Evolutionary conservation across 441 rosid species (phyloP), one percentile per base, ranked within the genome.

Genomic region (Gossypium schwendimanii): DNA sequence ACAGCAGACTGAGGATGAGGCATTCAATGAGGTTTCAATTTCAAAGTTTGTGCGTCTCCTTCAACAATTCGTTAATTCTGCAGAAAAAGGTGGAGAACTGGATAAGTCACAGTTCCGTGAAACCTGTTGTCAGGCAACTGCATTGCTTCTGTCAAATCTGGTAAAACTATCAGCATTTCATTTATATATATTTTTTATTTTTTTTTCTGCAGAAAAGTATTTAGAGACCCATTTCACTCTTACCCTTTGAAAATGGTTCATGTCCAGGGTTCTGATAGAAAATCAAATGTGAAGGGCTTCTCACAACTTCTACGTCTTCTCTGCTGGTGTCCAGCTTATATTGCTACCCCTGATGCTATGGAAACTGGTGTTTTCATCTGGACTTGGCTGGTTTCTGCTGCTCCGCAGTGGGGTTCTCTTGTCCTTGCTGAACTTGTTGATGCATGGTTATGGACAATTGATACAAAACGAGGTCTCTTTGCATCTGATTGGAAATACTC

Each of bases 361-460:
- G 99, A 93, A 80, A 91, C 97, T 65, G 98, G 99, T 65, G 90
- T 93, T 79, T 93, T 93, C 77, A 85, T 91, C 70, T 96, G 99
- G 98, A 90, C 98, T 62, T 96, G 99, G 99, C 81, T 96, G 83
- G 97, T 96, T 82, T 91, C 99, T 73, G 94, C 98, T 73, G 97
- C 98, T 79, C 97, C 99, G 21, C 92, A 89, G 76, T 81, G 92
- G 73, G 98, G 93, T 23, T 90, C 97, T 75, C 87, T 96, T 71
- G 90, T 96, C 81, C 96, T 96, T 77, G 93, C 98, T 1, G 98
- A 96, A 82, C 98, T 96, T 78, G 98, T 96, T 77, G 99, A 93
- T 90, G 99, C 99, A 72, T 96, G 99, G 99, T 79, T 91, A 75
- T 96, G 99, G 99, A 93, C 98, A 80, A 91, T 96, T 76, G 99